Evolutionary conservation across 1,139 yeast genomes (phyloP).

Genomic region (Debaryomycetaceae sp.): DNA sequence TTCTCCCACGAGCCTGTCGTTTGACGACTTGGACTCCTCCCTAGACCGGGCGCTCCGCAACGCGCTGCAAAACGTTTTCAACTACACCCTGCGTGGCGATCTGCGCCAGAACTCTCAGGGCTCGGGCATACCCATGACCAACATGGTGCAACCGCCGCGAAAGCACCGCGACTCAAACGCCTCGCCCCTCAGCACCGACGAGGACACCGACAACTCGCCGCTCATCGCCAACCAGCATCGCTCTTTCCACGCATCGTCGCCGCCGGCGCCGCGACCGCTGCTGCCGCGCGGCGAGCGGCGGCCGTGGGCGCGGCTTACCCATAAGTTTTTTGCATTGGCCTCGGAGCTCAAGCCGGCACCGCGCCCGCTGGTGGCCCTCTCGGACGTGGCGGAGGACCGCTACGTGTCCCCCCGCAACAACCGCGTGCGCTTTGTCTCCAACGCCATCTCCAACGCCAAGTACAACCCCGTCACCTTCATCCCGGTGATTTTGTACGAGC

Average conservation of each 20-base stretch:
- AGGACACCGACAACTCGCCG: slow-evolving; percentile 25
- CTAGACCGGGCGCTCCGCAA: slow-evolving; percentile 40
- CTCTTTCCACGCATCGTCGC: slow-evolving; percentile 19
- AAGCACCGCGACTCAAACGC: slow-evolving; percentile 5
- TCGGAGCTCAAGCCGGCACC: too few relatives aligned
- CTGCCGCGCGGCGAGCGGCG: too few relatives aligned
- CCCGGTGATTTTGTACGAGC: slow-evolving; percentile 88
- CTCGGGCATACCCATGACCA: slow-evolving; percentile 13
- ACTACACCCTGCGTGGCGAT: slow-evolving; percentile 13
- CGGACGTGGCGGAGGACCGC: slow-evolving; percentile 21
- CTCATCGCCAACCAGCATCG: slow-evolving; percentile 20
- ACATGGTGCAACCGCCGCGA: slow-evolving; percentile 4
- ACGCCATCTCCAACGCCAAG: slow-evolving; percentile 90
- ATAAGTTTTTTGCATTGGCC: too few relatives aligned
- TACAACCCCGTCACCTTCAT: slow-evolving; percentile 85
- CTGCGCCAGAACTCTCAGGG: slow-evolving; percentile 24
- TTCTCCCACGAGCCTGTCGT: slow-evolving; percentile 22
- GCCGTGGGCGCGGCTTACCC: too few relatives aligned
- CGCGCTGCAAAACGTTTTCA: slow-evolving; percentile 31
- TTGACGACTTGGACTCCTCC: slow-evolving; percentile 42
- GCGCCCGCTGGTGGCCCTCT: too few relatives aligned
- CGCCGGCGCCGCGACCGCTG: slow-evolving; percentile 9
- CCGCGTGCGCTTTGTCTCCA: slow-evolving; percentile 50
- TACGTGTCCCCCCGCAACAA: slow-evolving; percentile 36
- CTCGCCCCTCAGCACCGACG: slow-evolving; percentile 2